Base-by-base conservation (phyloP, 768 basidiomycete species). In the Mycena vulgaris region DNA sequence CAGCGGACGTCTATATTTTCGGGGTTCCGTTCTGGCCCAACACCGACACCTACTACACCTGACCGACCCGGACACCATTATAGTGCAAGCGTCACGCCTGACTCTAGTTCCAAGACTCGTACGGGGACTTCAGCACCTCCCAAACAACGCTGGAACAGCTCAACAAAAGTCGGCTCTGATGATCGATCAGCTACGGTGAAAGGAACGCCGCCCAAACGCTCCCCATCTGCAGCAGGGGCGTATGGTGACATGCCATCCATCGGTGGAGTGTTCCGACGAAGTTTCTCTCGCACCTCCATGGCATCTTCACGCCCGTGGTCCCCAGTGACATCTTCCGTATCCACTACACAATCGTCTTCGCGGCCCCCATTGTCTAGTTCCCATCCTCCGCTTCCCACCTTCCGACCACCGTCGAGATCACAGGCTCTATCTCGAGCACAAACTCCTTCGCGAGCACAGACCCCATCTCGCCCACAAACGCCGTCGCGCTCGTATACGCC, bases 291-390 rank as follows among this genome's bases (percentile, higher is more conserved):
- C 56, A 88, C 88, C 30, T 94, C 93, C 19, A 91, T 93, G 86
- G 86, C 89, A 23, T 93, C 93, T 60, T 94, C 92, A 17, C 84
- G 93, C 48, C 93, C 93, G 57, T 94, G 93, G 92, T 93, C 93
- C 14, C 93, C 93, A 45, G 82, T 92, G 25, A 91, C 88, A 60
- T 91, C 91, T 8, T 91, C 92, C 16, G 86, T 87, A 76, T 93
- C 92, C 17, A 92, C 91, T 23, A 88, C 88, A n/a, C 83, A 89
- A 59, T 90, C 91, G 39, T 86, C 86, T 52, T 79, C 81, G 66
- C 78, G 82, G 31, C 83, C 83, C 8, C 78, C 83, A 16, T 76
- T 85, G 51, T 80, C 87, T 17, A 76, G 78, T 47, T 83, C 84
- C 55, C 80, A 83, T 47, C 84, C 87, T 27, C 84, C 86, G 28